These are phyloP conservation scores for Neurospora tetrasperma DNA, from an alignment of 495 filamentous ascomycete species.

Conservation along the genomic window DNA sequence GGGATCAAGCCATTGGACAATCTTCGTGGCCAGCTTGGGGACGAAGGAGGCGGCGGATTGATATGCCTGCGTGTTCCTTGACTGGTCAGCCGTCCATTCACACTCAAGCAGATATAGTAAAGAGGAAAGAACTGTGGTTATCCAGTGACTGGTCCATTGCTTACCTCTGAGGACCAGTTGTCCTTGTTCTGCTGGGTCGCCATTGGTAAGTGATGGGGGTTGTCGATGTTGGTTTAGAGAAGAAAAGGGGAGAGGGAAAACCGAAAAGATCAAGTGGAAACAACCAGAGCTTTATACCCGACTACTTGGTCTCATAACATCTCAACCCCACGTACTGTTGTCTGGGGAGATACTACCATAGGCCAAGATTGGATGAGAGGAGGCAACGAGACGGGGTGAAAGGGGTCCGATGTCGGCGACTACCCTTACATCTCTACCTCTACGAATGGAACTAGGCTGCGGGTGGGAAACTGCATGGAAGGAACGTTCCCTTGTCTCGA, in stretches of 20 bases:
- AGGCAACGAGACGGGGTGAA: not conserved
- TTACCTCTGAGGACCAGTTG: conserved; percentile 50
- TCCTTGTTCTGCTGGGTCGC: conserved; percentile 31
- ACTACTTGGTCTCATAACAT: not conserved
- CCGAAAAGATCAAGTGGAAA: not conserved
- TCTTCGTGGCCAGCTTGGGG: conserved; percentile 52
- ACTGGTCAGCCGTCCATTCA: not conserved
- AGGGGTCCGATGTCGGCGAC: not conserved
- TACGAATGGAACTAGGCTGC: not conserved
- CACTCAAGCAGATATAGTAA: not conserved
- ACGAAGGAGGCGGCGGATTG: conserved; percentile 61
- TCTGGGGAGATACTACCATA: not conserved
- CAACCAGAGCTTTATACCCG: not conserved
- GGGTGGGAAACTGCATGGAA: not conserved
- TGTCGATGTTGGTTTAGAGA: not conserved
- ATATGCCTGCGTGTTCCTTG: conserved; percentile 39
- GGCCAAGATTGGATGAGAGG: not conserved
- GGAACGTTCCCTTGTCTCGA: not conserved
- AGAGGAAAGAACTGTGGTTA: not conserved
- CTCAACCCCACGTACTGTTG: not conserved
- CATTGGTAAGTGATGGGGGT: conserved; percentile 13
- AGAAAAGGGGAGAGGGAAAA: not conserved
- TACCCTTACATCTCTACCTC: not conserved
- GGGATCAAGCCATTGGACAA: conserved; percentile 55
- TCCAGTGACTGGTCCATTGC: conserved; percentile 19